Conservation (phyloP, 2,329 filamentous ascomycete genomes). For the Gnomoniopsis smithogilvyi region DNA sequence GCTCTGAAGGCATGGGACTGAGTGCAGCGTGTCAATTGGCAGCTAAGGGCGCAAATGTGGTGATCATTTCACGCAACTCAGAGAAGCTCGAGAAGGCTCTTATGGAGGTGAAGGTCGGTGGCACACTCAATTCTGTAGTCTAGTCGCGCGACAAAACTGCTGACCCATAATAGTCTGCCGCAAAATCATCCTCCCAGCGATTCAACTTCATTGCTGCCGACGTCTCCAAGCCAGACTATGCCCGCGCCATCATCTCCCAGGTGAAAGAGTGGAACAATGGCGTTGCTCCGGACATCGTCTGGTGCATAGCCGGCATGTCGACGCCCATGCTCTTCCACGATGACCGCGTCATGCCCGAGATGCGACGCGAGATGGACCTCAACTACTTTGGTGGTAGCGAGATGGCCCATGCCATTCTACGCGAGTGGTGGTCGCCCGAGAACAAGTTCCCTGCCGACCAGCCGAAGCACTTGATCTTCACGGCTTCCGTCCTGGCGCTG, state of each 20-base stretch:
- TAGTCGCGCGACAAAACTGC: not conserved
- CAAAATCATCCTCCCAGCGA: slow-evolving; percentile 65
- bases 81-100: slow-evolving; percentile 57
- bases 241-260: slow-evolving; percentile 65
- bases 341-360: slow-evolving; percentile 63
- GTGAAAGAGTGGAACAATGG: slow-evolving; percentile 76
- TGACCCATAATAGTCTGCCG: slow-evolving; percentile 49
- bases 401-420: slow-evolving; percentile 76
- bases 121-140: not conserved
- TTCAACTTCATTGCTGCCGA: slow-evolving; percentile 86
- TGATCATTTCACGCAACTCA: slow-evolving; percentile 63
- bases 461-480: slow-evolving; percentile 82
- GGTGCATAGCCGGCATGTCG: slow-evolving; percentile 80
- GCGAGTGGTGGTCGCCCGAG: slow-evolving; percentile 65
- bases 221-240: slow-evolving; percentile 68
- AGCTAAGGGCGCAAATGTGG: slow-evolving; percentile 63
- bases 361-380: slow-evolving; percentile 81
- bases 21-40: slow-evolving; percentile 59
- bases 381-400: slow-evolving; percentile 88
- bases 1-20: slow-evolving; percentile 68
- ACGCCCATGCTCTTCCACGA: slow-evolving; percentile 76
- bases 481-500: slow-evolving; percentile 72
- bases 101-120: slow-evolving; percentile 49
- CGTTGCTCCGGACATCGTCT: slow-evolving; percentile 75
- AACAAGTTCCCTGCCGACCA: slow-evolving; percentile 37